Evolutionary conservation across 805 yeast genomes (phyloP).

Genomic region (Lachancea waltii): DNA sequence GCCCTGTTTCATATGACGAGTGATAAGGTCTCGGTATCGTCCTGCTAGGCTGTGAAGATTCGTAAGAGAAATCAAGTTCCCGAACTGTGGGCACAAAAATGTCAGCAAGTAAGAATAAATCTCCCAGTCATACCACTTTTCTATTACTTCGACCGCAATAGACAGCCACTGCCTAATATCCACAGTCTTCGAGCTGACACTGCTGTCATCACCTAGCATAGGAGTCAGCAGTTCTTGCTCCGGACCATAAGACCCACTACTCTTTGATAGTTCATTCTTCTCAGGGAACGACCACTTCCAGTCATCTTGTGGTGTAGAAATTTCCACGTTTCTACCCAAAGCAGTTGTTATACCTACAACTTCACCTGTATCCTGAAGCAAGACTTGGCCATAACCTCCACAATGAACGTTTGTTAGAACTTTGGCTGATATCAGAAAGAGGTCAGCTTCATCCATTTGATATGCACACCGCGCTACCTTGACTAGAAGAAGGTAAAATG

Average conservation of each 20-base stretch:
- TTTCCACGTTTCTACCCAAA: conserved; percentile 42
- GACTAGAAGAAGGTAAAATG: conserved; percentile 22
- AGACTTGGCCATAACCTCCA: conserved; percentile 39
- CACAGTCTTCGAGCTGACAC: conserved; percentile 23
- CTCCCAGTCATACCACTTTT: conserved; percentile 61
- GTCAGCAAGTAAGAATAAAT: conserved; percentile 58
- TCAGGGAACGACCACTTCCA: conserved; percentile 60
- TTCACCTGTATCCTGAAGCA: conserved; percentile 48
- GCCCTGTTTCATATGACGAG: conserved; percentile 52
- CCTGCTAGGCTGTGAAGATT: conserved; percentile 37
- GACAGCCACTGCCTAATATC: conserved; percentile 44
- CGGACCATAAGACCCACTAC: conserved; percentile 1
- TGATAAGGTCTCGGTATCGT: conserved; percentile 40
- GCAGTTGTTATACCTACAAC: conserved; percentile 61
- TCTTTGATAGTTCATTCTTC: conserved; percentile 28
- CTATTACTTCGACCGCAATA: conserved; percentile 45
- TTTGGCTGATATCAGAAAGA: conserved; percentile 44
- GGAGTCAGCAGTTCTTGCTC: background rate
- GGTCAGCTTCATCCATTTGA: conserved; percentile 27
- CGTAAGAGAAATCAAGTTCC: conserved; percentile 49
- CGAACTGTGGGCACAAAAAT: conserved; percentile 64
- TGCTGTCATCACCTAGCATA: conserved; percentile 13
- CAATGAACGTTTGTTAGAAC: conserved; percentile 50
- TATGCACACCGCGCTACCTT: conserved; percentile 35
- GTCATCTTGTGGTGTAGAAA: conserved; percentile 22